Evolutionary conservation across 148 eudicot species (phyloP), one percentile per base, ranked within the genome.

Genomic region (Rhododendron vialii): DNA sequence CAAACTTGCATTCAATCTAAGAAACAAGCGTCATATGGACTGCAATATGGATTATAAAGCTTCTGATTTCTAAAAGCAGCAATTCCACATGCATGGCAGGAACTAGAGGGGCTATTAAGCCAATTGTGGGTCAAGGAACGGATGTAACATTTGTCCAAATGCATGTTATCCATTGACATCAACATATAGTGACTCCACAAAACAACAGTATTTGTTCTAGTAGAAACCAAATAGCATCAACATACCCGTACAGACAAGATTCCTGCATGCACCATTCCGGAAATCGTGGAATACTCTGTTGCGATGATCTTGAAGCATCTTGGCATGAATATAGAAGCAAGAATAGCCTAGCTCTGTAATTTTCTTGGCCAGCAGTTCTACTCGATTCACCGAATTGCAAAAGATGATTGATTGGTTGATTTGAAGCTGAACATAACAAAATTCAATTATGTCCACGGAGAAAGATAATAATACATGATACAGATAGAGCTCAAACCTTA

Each of bases 231-330:
- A 88, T 7, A 65, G 41, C 35, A 59, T 81, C 20, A 83, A 79
- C 90, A 77, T 93, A 96, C 99, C 99, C 77, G 98, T 95, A 89
- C 99, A 95, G 48, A 96, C 99, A 87, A 96, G 95, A 84, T 96
- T 96, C 88, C 99, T 91, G 91, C 99, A 96, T 71, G 98, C 96
- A 83, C 99, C 99, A 87, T 95, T 96, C 80, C 96, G 92, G 84
- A 96, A 96, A 86, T 95, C 98, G 88, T 95, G 99, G 88, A 96
- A 95, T 43, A 96, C 96, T 91, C 96, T 91, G 87, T 95, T 96
- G 35, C 98, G 92, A 84, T 95, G 99, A 91, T 96, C 98, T 93
- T 95, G 98, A 88, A 96, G 90, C 98, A 96, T 96, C 93, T 93
- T 96, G 45, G 98, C 98, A 87, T 96, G 98, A 85, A 96, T 96